Conservation (phyloP, 345 rosid genomes). For the Eucalyptus sp. region DNA sequence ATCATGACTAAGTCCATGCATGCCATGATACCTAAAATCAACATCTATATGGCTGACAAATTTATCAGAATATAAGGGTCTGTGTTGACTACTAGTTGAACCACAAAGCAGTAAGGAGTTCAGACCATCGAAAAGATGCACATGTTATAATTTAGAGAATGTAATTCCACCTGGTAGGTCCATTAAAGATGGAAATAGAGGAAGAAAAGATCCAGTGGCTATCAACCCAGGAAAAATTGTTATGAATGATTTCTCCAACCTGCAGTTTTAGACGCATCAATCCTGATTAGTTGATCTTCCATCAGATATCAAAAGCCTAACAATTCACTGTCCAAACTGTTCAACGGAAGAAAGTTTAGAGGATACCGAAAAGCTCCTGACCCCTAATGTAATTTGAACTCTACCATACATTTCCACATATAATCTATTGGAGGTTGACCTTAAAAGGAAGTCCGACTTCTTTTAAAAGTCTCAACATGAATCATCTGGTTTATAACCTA, state of each 20-base stretch:
- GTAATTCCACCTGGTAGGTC: constrained; percentile 77
- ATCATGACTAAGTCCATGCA: background rate
- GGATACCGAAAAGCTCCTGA: background rate
- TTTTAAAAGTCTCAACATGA: background rate
- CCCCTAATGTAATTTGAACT: background rate
- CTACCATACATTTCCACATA: background rate
- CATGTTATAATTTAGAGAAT: background rate
- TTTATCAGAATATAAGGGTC: background rate
- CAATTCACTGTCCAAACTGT: background rate
- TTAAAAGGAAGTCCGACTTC: background rate
- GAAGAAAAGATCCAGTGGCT: constrained; percentile 91
- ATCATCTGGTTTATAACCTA: background rate
- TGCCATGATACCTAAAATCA: background rate
- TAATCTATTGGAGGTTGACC: background rate
- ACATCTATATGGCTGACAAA: background rate
- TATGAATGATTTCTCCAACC: constrained; percentile 68
- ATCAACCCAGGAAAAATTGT: constrained; percentile 67
- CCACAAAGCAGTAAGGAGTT: background rate
- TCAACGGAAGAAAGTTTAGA: background rate
- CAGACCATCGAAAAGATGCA: background rate
- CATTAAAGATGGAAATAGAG: constrained; percentile 71
- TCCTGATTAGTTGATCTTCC: background rate
- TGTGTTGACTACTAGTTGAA: background rate
- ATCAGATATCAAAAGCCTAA: background rate
- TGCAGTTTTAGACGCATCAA: constrained; percentile 13